Base-by-base conservation (phyloP, 345 rosid genomes). In the Mangifera indica region DNA sequence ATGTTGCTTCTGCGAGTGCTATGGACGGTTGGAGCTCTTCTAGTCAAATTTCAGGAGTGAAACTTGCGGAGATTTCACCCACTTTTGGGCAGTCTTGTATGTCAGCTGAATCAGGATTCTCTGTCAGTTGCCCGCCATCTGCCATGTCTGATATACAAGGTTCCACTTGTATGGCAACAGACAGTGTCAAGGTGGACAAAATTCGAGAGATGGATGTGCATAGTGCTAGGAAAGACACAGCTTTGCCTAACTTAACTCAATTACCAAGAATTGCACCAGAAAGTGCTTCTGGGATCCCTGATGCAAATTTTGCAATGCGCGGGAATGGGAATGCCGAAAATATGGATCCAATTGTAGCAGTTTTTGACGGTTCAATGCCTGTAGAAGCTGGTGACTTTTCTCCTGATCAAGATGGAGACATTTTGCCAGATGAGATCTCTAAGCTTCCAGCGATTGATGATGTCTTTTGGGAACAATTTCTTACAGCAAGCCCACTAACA, bases 401-500 rank as follows among this genome's bases (percentile, higher is more conserved):
- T 80, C 69, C 85, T 0, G 88, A 81, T 69, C 71, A 54, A 49
- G 83, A 85, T 66, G 71, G 79, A 66, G 84, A 80, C 54, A 81
- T 76, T 51, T 72, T 89, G 72, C 68, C 82, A 34, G 88, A 86
- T 42, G 87, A 63, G 54, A 73, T 60, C 32, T 80, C 86, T 66
- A 82, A 78, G 80, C 93, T 92, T 66, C 94, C 91, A 0, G 82
- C 84, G 67, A 77, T 84, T 53, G 81, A 77, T 70, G 84, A 88
- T 63, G 71, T 76, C 29, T 91, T 93, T 74, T 89, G 93, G 96
- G 92, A 87, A 69, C 91, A 85, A 74, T 84, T 88, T 70, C 85
- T 89, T 71, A 60, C 80, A 14, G 83, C 78, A 46, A 85, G 79
- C 66, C 88, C 86, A n/a, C 70, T 49, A 7, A 70, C 77, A 42